phyloP scores from a whole-genome alignment of 2,329 filamentous ascomycete genomes.

The Colletotrichum sp. region DNA sequence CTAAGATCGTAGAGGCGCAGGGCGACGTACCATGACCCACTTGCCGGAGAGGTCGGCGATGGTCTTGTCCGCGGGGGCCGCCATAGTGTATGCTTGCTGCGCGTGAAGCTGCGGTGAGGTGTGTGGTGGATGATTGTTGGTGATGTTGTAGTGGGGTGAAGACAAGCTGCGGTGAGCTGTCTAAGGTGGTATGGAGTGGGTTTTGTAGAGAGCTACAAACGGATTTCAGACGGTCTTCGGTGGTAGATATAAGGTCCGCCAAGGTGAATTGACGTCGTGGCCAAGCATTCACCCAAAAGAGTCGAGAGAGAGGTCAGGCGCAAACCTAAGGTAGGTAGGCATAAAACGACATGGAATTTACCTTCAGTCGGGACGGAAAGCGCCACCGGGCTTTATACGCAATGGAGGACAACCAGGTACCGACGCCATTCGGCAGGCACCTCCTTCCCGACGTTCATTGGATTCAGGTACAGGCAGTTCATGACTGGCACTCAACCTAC shows the following conservation, averaged over 20 bases:
- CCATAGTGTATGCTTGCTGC: conserved; percentile 55
- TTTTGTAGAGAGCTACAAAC: background rate
- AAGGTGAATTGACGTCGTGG: background rate
- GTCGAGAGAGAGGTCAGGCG: background rate
- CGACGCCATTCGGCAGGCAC: background rate
- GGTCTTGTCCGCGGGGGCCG: conserved; percentile 71
- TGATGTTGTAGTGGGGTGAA: background rate
- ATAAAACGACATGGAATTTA: background rate
- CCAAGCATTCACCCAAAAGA: background rate
- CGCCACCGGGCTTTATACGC: background rate
- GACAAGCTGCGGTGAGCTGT: background rate
- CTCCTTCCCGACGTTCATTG: background rate
- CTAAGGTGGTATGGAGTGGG: background rate
- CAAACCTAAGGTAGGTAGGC: background rate
- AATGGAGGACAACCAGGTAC: background rate
- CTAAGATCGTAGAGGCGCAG: background rate
- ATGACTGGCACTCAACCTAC: background rate
- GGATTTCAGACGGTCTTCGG: background rate
- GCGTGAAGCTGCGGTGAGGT: background rate
- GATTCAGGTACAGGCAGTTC: background rate
- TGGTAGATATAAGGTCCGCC: background rate
- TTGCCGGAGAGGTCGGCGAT: conserved; percentile 72
- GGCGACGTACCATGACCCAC: conserved; percentile 68
- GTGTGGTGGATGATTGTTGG: background rate
- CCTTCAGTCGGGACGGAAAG: background rate